Conservation (phyloP, 2,329 filamentous ascomycete species). For the Gaeumannomyces sp. region DNA sequence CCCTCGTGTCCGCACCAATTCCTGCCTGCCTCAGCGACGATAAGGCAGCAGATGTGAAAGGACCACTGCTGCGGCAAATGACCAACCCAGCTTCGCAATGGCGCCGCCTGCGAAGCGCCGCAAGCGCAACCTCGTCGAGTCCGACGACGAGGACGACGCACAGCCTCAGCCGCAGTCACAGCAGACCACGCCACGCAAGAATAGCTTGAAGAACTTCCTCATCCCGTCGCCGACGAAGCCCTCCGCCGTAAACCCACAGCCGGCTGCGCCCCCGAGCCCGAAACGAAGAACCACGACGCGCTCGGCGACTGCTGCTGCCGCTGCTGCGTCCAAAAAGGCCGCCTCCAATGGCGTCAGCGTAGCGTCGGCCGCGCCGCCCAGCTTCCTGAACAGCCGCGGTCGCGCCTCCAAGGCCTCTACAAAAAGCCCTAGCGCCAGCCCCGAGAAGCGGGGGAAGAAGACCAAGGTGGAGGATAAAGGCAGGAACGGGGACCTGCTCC, state of each 20-base stretch:
- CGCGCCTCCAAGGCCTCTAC: slow-evolving; percentile 20
- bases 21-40: neutral
- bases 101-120: slow-evolving; percentile 53
- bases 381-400: slow-evolving; percentile 7
- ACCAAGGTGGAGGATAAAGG: slow-evolving; percentile 33
- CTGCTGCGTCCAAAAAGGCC: slow-evolving; percentile 6
- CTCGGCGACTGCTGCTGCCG: slow-evolving; percentile 16
- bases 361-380: slow-evolving; percentile 2
- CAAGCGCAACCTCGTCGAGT: slow-evolving; percentile 48
- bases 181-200: slow-evolving; percentile 21
- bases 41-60: slow-evolving; percentile 3
- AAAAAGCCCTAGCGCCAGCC: slow-evolving; percentile 39
- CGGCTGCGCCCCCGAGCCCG: slow-evolving; percentile 35
- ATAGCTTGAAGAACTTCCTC: slow-evolving; percentile 48
- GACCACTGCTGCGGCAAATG: slow-evolving; percentile 1
- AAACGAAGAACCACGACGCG: slow-evolving; percentile 25
- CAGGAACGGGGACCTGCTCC: slow-evolving; percentile 50
- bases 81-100: slow-evolving; percentile 34
- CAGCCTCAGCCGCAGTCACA: slow-evolving; percentile 32
- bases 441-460: slow-evolving; percentile 34
- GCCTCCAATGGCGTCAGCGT: neutral
- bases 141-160: slow-evolving; percentile 44
- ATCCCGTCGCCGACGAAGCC: slow-evolving; percentile 44
- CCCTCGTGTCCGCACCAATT: neutral
- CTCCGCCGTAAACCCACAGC: slow-evolving; percentile 19